Base-by-base conservation (phyloP, 2,329 filamentous ascomycete genomes). In the Boeremia lycopersici region DNA sequence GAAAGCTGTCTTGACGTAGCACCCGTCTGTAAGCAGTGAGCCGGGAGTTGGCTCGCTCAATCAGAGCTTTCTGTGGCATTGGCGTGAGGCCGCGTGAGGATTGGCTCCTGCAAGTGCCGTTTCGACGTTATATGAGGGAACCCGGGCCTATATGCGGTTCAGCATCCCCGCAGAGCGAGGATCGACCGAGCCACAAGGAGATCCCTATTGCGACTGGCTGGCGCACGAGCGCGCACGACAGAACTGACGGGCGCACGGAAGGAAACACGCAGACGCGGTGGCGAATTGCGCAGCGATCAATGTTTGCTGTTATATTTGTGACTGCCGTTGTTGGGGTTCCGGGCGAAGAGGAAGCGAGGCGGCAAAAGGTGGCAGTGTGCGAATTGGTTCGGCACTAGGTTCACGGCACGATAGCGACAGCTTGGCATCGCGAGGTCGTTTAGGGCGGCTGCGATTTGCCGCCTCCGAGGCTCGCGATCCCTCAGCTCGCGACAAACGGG, bases 31-130 rank as follows among this genome's bases (percentile, higher is more conserved):
- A 68, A 69, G 65, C 64, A 62, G 67, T 64, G 61, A 63, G 56
- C 52, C 59, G 59, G 61, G 62, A 57, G 59, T 54, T 58, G 63
- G 62, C 62, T 61, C 61, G 60, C 62, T 62, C 57, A 60, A 50
- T 60, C 59, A 63, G 60, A 56, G 62, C 67, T 69, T 67, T 66
- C 57, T 69, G 70, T 72, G 68, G 71, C 73, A 74, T 72, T 65
- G 64, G 70, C 68, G 70, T 69, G 17, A 66, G 60, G 59, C 62
- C 64, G 68, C 65, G 62, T 71, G 68, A 73, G 54, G 70, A 71
- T 68, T 70, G 70, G 69, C 72, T 72, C 71, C 73, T 72, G 71
- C 74, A 65, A 62, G 69, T 69, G 69, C 70, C 67, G 73, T 75
- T 75, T 76, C 70, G 74, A 72, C 68, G 67, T 54, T 63, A 64